Conservation (phyloP, 495 filamentous ascomycete genomes). For the Podospora bellae-mahoneyi region DNA sequence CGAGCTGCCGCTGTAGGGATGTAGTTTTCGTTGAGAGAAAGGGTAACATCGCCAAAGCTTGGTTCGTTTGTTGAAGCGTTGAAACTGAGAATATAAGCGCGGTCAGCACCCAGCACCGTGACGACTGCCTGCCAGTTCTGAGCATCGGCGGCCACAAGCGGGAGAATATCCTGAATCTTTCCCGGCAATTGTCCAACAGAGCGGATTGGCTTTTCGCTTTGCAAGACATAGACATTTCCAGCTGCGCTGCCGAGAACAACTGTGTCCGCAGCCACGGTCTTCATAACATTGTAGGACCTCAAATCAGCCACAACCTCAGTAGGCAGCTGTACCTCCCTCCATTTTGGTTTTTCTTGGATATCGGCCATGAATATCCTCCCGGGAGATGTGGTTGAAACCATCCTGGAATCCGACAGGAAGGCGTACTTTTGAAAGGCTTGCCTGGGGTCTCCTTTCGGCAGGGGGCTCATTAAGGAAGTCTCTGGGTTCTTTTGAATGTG, state of each 20-base stretch:
- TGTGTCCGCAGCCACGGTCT: conserved; percentile 30
- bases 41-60: conserved; percentile 8
- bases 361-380: conserved; percentile 57
- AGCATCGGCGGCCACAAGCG: conserved; percentile 10
- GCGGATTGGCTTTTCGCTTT: conserved; percentile 26
- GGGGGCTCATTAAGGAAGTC: not conserved
- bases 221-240: conserved; percentile 52
- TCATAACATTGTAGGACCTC: conserved; percentile 45
- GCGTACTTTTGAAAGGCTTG: conserved; percentile 60
- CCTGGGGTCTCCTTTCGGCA: conserved; percentile 24
- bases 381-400: conserved; percentile 59
- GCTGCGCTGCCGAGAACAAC: conserved; percentile 53
- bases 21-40: conserved; percentile 25
- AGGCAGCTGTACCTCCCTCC: conserved; percentile 41
- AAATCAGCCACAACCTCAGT: conserved; percentile 33
- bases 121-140: conserved; percentile 21
- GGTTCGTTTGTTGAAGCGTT: conserved; percentile 9
- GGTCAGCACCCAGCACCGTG: conserved; percentile 26
- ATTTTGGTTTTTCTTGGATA: conserved; percentile 31
- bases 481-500: not conserved
- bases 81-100: conserved; percentile 22
- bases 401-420: conserved; percentile 55
- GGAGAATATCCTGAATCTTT: conserved; percentile 55
- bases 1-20: conserved; percentile 35
- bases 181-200: conserved; percentile 34